These are phyloP conservation scores for Schizopora paradoxa DNA, from an alignment of 1,284 basidiomycete genomes.

Conservation along the genomic window DNA sequence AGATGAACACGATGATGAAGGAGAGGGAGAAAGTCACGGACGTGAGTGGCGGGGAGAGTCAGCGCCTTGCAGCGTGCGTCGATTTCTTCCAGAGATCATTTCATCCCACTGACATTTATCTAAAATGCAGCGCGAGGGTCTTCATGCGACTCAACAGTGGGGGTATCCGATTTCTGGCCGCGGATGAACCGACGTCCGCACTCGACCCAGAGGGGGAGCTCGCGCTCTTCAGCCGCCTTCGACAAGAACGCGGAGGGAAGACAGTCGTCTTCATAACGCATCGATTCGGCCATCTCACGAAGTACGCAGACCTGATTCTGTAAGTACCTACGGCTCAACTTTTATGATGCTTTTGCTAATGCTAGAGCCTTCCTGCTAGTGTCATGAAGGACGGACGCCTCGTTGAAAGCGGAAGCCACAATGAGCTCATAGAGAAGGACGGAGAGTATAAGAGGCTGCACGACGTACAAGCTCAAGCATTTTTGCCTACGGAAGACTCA, in stretches of 20 bases:
- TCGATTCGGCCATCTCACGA: conserved; percentile 30
- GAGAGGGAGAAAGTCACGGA: conserved; percentile 31
- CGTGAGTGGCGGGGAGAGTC: conserved; percentile 37
- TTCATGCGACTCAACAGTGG: conserved; percentile 34
- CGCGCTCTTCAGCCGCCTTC: conserved; percentile 31
- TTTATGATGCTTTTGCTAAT: no score
- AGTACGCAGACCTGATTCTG: conserved; percentile 38
- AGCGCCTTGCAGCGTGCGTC: conserved; percentile 38
- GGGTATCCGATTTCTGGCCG: conserved; percentile 31
- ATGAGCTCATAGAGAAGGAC: conserved; percentile 36
- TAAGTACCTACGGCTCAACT: conserved; percentile 26
- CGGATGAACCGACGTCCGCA: conserved; percentile 37
- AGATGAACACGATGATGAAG: conserved; percentile 24
- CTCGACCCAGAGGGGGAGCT: conserved; percentile 34
- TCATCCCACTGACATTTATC: conserved; percentile 1
- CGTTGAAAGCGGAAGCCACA: conserved; percentile 50
- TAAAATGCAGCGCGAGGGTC: conserved; percentile 32
- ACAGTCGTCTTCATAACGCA: conserved; percentile 38
- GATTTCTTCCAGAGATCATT: neutral
- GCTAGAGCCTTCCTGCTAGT: conserved; percentile 31
- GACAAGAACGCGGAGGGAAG: conserved; percentile 26
- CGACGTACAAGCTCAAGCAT: conserved; percentile 50
- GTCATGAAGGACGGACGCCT: conserved; percentile 56
- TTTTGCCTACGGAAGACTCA: conserved; percentile 26
- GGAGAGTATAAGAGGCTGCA: conserved; percentile 55